These are phyloP conservation scores for Fennellomyces sp. DNA, from an alignment of 371 early-diverging fungal genomes.

Conservation along the genomic window DNA sequence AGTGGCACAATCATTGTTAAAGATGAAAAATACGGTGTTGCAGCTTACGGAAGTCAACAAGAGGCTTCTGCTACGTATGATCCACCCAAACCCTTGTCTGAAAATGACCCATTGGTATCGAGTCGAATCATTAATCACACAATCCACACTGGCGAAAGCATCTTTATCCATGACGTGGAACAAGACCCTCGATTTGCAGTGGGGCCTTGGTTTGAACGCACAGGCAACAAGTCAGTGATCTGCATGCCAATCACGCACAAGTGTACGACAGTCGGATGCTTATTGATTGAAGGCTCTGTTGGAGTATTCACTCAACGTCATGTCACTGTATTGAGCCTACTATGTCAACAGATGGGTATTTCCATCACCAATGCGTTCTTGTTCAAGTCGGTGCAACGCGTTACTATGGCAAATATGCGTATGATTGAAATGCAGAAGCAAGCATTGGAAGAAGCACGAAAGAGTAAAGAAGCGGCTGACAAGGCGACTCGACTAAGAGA, in stretches of 20 bases:
- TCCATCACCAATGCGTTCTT: constrained; percentile 60
- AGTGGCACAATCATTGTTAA: constrained; percentile 49
- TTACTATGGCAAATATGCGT: constrained; percentile 40
- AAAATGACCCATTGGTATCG: constrained; percentile 35
- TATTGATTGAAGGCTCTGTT: constrained; percentile 56
- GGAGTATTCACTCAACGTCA: constrained; percentile 59
- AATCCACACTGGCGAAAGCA: constrained; percentile 39
- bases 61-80: constrained; percentile 40
- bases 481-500: constrained; percentile 42
- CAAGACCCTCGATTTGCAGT: constrained; percentile 43
- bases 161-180: constrained; percentile 40
- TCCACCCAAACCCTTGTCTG: constrained; percentile 32
- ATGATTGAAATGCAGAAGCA: constrained; percentile 53
- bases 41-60: constrained; percentile 41
- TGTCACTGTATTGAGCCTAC: constrained; percentile 53
- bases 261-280: constrained; percentile 46
- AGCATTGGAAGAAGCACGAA: constrained; percentile 42
- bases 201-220: constrained; percentile 46
- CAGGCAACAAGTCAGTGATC: constrained; percentile 51
- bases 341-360: constrained; percentile 63
- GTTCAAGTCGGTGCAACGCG: constrained; percentile 49
- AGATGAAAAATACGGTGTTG: constrained; percentile 42
- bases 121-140: constrained; percentile 43
- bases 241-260: constrained; percentile 62
- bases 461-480: constrained; percentile 50